phyloP scores from a whole-genome alignment of 2,329 filamentous ascomycete species.

The Penicillium oxalicum region DNA sequence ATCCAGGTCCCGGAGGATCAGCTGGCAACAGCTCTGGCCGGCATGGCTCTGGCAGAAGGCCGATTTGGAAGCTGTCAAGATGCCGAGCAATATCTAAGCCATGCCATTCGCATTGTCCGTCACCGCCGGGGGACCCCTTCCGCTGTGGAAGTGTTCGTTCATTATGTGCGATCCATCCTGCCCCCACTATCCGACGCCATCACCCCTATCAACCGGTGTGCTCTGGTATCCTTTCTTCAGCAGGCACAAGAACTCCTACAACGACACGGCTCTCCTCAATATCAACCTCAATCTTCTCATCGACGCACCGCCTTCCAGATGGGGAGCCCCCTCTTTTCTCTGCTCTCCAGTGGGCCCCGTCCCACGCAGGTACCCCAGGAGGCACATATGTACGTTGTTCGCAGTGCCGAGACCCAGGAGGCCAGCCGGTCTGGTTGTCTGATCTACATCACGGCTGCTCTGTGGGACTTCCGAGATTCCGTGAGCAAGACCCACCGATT shows the following conservation, averaged over 20 bases:
- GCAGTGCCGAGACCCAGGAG: constrained; percentile 28
- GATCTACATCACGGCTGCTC: constrained; percentile 35
- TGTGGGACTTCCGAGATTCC: constrained; percentile 32
- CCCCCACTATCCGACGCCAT: constrained; percentile 15
- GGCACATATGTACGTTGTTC: constrained; percentile 34
- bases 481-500: constrained; percentile 30
- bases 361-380: constrained; percentile 33
- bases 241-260: constrained; percentile 31
- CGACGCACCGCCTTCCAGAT: constrained; percentile 32
- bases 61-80: constrained; percentile 31
- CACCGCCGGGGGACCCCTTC: constrained; percentile 22
- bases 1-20: constrained; percentile 23
- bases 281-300: constrained; percentile 25
- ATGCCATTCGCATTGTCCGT: constrained; percentile 29
- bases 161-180: constrained; percentile 32
- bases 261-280: constrained; percentile 24
- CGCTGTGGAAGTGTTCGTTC: constrained; percentile 26
- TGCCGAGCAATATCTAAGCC: constrained; percentile 25
- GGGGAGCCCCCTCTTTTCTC: constrained; percentile 32
- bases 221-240: constrained; percentile 33
- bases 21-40: constrained; percentile 30
- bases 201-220: constrained; percentile 18
- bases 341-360: constrained; percentile 39
- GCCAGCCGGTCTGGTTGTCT: constrained; percentile 33
- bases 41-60: constrained; percentile 35